Percentiles rank a stretch among this genome's conserved stretches.
phyloP scores from a whole-genome alignment of 78 protist species.

The Dictyostelium purpureum region DNA sequence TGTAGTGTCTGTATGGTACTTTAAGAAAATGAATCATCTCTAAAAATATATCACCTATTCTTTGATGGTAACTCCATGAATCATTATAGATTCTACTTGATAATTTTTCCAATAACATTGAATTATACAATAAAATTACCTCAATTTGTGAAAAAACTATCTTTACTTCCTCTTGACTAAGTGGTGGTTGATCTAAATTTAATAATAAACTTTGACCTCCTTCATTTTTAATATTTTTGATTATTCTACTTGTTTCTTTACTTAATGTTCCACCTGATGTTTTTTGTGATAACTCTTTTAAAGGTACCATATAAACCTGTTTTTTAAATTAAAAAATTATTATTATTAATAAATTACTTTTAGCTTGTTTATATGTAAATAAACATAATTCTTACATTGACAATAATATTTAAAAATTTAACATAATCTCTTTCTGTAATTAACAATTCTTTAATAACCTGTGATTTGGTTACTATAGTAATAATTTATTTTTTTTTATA shows the following conservation, averaged over 20 bases:
- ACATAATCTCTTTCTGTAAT: constrained; percentile 49
- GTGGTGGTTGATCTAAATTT: constrained; percentile 36
- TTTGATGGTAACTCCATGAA: not conserved
- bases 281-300: not conserved
- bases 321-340: no score
- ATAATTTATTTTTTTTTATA: not conserved
- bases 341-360: no score
- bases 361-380: no score
- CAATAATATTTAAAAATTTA: constrained; percentile 27
- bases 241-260: not conserved
- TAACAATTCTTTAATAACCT: constrained; percentile 42
- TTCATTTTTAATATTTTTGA: not conserved
- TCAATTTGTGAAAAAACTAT: constrained; percentile 64
- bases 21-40: constrained; percentile 59
- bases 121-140: constrained; percentile 23
- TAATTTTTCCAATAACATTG: constrained; percentile 13
- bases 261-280: not conserved
- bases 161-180: constrained; percentile 31
- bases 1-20: constrained; percentile 66
- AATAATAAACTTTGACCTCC: not conserved
- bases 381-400: no score
- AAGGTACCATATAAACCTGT: constrained; percentile 20
- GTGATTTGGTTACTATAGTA: constrained; percentile 18
- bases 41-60: constrained; percentile 53
- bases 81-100: not conserved